Percentiles rank a stretch among this genome's conserved stretches.
phyloP scores from a whole-genome alignment of 225 moss, liverwort and hornwort species.

The Neckera pumila region DNA sequence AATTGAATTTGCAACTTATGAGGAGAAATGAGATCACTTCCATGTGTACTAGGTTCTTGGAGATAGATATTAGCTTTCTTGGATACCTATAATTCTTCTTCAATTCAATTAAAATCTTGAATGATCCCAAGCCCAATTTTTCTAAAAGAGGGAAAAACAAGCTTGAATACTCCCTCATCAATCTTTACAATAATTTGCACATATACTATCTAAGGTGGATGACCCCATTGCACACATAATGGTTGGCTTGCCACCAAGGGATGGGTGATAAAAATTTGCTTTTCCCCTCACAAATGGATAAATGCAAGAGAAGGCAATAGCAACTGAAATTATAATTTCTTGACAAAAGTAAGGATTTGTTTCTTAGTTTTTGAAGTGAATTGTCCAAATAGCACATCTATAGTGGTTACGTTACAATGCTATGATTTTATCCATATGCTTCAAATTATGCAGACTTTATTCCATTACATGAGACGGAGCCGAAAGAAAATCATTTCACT shows the following conservation, averaged over 20 bases:
- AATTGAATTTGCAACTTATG: not conserved
- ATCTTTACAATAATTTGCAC: not conserved
- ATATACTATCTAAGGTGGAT: not conserved
- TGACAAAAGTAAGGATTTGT: not conserved
- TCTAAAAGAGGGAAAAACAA: not conserved
- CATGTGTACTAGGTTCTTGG: rapidly evolving
- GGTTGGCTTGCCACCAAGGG: rapidly evolving
- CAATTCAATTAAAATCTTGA: rapidly evolving
- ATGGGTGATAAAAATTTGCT: not conserved
- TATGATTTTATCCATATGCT: not conserved
- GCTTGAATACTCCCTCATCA: not conserved
- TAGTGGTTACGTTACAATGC: too few relatives aligned
- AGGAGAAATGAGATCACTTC: not conserved
- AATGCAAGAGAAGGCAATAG: not conserved
- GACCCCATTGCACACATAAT: not conserved
- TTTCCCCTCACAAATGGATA: too few relatives aligned
- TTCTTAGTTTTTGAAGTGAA: too few relatives aligned
- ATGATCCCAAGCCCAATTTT: not conserved
- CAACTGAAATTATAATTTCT: not conserved
- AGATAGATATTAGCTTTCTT: rapidly evolving
- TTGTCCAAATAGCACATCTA: too few relatives aligned
- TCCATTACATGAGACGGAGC: not conserved
- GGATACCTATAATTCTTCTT: not conserved
- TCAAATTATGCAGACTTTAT: too few relatives aligned
- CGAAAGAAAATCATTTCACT: not conserved